Evolutionary conservation across 176 grass and related monocot genomes (phyloP), one percentile per base, ranked within the genome.

Genomic region (Triticum aestivum): DNA sequence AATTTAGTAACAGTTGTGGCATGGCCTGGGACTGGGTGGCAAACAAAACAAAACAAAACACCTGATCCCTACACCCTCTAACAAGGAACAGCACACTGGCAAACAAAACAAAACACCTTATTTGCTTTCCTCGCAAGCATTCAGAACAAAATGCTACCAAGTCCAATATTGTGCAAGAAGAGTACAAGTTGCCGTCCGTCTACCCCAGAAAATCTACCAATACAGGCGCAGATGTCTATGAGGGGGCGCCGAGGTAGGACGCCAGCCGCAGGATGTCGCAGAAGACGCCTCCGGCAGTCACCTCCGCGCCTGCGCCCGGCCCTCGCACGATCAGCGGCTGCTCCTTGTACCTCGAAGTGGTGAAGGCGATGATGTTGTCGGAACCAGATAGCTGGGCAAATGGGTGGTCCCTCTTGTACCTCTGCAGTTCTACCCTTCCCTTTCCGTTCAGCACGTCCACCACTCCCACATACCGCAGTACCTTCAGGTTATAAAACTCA

Each of bases 311-410:
- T 1, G 96, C 96, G 0, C 93, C 93, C 2, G 96, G 93, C 5
- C 96, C 93, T 30, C 96, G 92, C 44, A 98, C 93, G 4, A 98
- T 96, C 56, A 96, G 88, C 0, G 97, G 92, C 67, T 98, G 97
- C 18, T 94, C 69, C 87, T 91, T 96, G 92, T 98, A 98, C 73
- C 96, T 86, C 26, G 92, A 88, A 66, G 96, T 98, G 62, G 92
- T 98, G 85, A 96, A 98, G 12, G 96, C 93, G 61, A 98, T 98
- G 68, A 98, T 96, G 83, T 96, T 94, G 79, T 98, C 96, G 0
- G 96, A 98, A 49, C 93, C 96, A 2, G 92, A 95, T 54, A 98
- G 90, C 87, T 98, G 96, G 6, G 93, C 93, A 67, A 98, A 98
- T 0, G 96, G 92, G 84, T 98, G 96, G 17, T 92, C 90, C 39